A percentile compares a stretch with the other conserved stretches of the same genome.
Evolutionary conservation across 2,329 filamentous ascomycete genomes (phyloP).

Genomic region (Cercospora sp.): DNA sequence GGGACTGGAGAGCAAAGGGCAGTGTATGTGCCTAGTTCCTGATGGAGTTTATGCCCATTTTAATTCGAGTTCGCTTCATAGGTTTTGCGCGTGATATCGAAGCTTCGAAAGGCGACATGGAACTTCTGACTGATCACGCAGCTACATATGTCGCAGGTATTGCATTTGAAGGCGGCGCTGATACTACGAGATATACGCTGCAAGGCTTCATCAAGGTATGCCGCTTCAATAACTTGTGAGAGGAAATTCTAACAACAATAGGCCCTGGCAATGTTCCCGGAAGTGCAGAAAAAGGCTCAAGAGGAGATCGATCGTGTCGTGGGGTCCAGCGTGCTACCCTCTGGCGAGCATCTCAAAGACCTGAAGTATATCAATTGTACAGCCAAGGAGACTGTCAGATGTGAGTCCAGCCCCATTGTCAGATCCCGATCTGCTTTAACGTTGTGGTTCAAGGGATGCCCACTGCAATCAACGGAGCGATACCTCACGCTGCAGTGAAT

Average conservation of each 20-base stretch:
- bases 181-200: neutral
- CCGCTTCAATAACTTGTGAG: neutral
- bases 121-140: neutral
- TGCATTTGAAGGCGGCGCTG: neutral
- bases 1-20: neutral
- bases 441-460: neutral
- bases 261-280: neutral
- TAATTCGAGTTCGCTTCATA: neutral
- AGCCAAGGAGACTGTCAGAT: neutral
- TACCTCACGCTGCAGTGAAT: neutral
- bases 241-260: neutral
- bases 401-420: neutral
- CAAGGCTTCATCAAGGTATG: neutral
- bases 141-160: neutral
- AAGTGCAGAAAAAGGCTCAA: neutral
- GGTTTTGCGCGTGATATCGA: neutral
- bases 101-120: neutral
- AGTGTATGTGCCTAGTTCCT: neutral
- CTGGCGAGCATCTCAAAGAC: neutral
- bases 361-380: neutral
- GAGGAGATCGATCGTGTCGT: neutral
- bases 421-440: neutral
- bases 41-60: neutral
- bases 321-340: too few relatives aligned
- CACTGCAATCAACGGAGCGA: neutral